Percentiles rank a stretch among this genome's conserved stretches.
Evolutionary conservation across 2,329 filamentous ascomycete species (phyloP).

Genomic region (Beauveria australis): DNA sequence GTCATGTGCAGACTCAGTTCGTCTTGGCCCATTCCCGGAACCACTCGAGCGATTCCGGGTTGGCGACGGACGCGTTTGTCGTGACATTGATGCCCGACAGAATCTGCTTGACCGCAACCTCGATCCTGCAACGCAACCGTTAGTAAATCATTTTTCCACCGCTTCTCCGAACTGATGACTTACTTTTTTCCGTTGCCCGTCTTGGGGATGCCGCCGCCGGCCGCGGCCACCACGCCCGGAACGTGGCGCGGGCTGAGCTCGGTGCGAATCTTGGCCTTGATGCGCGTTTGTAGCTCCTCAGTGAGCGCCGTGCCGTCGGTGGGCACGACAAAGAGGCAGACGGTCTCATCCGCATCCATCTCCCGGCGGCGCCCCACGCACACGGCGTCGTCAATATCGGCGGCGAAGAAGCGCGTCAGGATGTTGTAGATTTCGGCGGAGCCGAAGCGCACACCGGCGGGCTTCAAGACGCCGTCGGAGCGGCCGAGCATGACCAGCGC

Average conservation of each 20-base stretch:
- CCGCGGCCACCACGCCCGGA: constrained; percentile 72
- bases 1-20: constrained; percentile 25
- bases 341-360: constrained; percentile 72
- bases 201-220: constrained; percentile 72
- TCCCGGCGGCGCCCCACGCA: constrained; percentile 72
- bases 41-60: constrained; percentile 81
- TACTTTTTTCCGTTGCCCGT: constrained; percentile 95
- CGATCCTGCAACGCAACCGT: constrained; percentile 50
- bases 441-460: constrained; percentile 83
- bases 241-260: constrained; percentile 88
- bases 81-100: constrained; percentile 79
- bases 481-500: constrained; percentile 86
- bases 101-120: constrained; percentile 94
- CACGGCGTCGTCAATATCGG: constrained; percentile 73
- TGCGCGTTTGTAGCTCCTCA: constrained; percentile 49
- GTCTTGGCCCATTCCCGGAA: constrained; percentile 68
- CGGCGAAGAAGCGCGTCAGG: constrained; percentile 72
- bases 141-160: constrained; percentile 7
- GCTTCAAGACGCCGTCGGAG: constrained; percentile 89
- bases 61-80: constrained; percentile 88
- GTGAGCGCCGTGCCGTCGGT: constrained; percentile 47
- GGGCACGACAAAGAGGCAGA: constrained; percentile 84
- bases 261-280: constrained; percentile 61
- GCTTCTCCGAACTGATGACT: constrained; percentile 25
- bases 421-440: constrained; percentile 95